Conservation (phyloP, 2,329 filamentous ascomycete species). For the Aspergillaceae sp. region DNA sequence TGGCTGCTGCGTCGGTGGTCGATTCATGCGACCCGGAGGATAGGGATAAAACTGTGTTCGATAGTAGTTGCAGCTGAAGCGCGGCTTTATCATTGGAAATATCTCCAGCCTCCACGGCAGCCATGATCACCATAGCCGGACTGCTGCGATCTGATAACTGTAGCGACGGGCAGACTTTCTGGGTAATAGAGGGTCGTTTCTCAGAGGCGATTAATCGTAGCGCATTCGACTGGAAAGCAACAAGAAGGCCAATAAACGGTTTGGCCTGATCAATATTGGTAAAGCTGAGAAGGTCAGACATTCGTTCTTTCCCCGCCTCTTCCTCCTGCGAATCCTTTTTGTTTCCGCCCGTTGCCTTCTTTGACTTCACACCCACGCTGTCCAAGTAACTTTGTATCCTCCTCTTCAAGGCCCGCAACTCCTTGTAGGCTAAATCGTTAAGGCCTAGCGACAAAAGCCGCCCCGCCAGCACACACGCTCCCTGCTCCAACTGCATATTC, state of each 20-base stretch:
- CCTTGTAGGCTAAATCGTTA: constrained; percentile 33
- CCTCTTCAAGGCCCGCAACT: constrained; percentile 31
- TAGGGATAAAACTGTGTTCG: constrained; percentile 32
- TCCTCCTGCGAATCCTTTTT: constrained; percentile 15
- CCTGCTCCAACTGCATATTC: constrained; percentile 36
- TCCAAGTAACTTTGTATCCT: constrained; percentile 28
- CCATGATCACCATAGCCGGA: constrained; percentile 31
- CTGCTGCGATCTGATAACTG: constrained; percentile 28
- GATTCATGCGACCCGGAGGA: constrained; percentile 15
- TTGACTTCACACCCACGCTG: constrained; percentile 7
- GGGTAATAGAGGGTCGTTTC: constrained; percentile 22
- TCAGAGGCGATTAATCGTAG: constrained; percentile 31
- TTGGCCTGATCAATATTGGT: constrained; percentile 19
- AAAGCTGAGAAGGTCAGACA: constrained; percentile 31
- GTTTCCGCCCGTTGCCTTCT: constrained; percentile 8
- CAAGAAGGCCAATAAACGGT: constrained; percentile 23
- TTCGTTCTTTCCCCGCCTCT: constrained; percentile 24
- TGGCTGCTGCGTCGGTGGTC: constrained; percentile 7
- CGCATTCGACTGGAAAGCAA: constrained; percentile 34
- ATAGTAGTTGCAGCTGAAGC: constrained; percentile 37
- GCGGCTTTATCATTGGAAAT: constrained; percentile 33
- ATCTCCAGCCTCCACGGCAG: constrained; percentile 27
- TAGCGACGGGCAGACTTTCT: constrained; percentile 24
- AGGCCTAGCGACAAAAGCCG: constrained; percentile 34
- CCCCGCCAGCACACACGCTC: constrained; percentile 34